phyloP scores from a whole-genome alignment of 2,329 filamentous ascomycete species.

The Penicillium sp. region DNA sequence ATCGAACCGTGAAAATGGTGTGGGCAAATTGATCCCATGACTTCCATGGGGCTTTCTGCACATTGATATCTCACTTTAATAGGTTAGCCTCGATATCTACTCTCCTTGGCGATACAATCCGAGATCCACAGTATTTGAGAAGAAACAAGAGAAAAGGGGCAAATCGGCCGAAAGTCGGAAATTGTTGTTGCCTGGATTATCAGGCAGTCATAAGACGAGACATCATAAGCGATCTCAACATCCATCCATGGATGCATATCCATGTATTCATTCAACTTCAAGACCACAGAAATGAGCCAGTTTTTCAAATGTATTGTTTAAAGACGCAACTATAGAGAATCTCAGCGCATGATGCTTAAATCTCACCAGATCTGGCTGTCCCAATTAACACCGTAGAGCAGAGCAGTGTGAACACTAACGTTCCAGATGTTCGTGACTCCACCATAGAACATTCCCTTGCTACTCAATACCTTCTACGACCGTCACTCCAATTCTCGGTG shows the following conservation, averaged over 20 bases:
- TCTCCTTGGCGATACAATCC: background rate
- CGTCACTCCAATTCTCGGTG: constrained; percentile 34
- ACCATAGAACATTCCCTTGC: constrained; percentile 23
- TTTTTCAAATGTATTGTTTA: background rate
- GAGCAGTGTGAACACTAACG: background rate
- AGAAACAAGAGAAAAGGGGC: background rate
- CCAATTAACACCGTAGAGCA: background rate
- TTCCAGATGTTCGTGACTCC: background rate
- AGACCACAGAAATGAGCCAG: background rate
- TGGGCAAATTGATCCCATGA: background rate
- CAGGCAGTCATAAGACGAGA: background rate
- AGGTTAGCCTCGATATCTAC: background rate
- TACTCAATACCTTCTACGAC: constrained; percentile 38
- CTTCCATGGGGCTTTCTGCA: background rate
- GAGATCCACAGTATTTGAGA: background rate
- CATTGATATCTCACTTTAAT: background rate
- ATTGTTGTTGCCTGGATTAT: background rate
- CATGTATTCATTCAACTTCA: background rate
- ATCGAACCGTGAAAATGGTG: background rate
- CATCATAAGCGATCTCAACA: background rate
- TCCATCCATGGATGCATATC: too few relatives aligned
- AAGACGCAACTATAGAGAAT: background rate
- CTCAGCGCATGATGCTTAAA: background rate
- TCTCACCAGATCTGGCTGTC: background rate
- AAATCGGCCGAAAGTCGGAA: constrained; percentile 1